Conservation (phyloP, 2,329 filamentous ascomycete species). For the Botrytis galanthina region DNA sequence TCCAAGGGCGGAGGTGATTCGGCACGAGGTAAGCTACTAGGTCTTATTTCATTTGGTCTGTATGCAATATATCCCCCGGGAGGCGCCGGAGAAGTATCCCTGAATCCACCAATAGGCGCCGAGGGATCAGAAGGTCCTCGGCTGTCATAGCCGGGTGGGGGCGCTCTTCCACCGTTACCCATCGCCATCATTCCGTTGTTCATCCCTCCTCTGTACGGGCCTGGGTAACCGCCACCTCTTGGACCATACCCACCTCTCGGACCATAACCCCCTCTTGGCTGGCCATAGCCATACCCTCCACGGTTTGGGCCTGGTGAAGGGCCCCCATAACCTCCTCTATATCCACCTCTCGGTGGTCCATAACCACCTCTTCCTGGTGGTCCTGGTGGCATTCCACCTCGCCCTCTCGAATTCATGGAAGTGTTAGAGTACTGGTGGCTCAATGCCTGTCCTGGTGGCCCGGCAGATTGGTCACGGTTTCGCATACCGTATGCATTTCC, state of each 20-base stretch:
- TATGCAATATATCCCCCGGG: constrained; percentile 32
- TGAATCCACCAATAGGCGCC: constrained; percentile 24
- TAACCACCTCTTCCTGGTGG: constrained; percentile 31
- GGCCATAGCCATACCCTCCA: constrained; percentile 50
- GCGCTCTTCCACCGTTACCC: constrained; percentile 42
- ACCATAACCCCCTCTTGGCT: constrained; percentile 39
- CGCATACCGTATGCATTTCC: constrained; percentile 40
- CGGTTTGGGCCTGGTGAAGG: constrained; percentile 39
- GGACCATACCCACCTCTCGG: constrained; percentile 40
- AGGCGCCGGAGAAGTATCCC: constrained; percentile 22
- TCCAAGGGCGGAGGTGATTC: constrained; percentile 64
- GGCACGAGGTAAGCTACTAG: constrained; percentile 52
- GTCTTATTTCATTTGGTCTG: constrained; percentile 25
- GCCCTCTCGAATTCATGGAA: constrained; percentile 33
- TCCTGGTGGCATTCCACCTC: constrained; percentile 33
- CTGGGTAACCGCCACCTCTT: constrained; percentile 21
- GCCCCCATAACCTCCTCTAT: constrained; percentile 38
- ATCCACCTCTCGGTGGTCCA: constrained; percentile 47
- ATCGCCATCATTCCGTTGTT: constrained; percentile 42
- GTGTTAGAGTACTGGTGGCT: constrained; percentile 42
- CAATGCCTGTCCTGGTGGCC: constrained; percentile 50
- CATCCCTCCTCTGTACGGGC: constrained; percentile 38
- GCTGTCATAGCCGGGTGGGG: constrained; percentile 40
- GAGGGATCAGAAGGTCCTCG: constrained; percentile 30
- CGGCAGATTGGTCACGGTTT: constrained; percentile 47